These are phyloP conservation scores for Monilinia fructigena DNA, from an alignment of 2,329 filamentous ascomycete genomes.

Conservation along the genomic window DNA sequence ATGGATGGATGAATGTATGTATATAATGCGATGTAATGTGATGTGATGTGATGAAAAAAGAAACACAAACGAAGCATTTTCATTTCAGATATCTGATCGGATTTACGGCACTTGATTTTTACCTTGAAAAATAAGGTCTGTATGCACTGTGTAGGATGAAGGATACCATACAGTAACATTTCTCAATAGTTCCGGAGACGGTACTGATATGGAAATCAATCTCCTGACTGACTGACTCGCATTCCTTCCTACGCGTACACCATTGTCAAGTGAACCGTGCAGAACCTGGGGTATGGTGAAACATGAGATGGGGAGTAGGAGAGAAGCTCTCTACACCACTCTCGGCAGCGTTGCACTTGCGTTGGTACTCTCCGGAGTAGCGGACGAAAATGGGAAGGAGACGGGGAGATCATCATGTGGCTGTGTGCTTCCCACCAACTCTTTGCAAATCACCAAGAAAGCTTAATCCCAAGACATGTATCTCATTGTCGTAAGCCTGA, in stretches of 20 bases:
- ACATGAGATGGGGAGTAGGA: background rate
- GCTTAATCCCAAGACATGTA: background rate
- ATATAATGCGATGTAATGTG: constrained; percentile 4
- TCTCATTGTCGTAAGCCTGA: constrained; percentile 1
- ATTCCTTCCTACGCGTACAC: background rate
- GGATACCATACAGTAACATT: background rate
- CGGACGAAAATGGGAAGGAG: background rate
- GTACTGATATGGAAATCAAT: background rate
- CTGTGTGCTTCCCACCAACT: background rate
- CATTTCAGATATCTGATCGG: constrained; percentile 11
- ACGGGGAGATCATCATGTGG: constrained; percentile 1
- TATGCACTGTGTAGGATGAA: background rate
- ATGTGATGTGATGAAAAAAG: constrained; percentile 4
- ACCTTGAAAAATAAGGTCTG: background rate
- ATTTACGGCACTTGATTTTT: background rate
- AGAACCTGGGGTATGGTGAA: constrained; percentile 12
- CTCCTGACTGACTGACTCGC: constrained; percentile 18
- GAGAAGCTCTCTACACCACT: background rate
- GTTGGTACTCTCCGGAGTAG: background rate
- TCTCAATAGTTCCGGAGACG: background rate
- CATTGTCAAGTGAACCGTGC: background rate
- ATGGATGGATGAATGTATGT: background rate
- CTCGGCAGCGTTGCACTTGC: background rate
- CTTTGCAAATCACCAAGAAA: background rate
- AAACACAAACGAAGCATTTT: background rate